These are phyloP conservation scores for Musa acuminata DNA, from an alignment of 176 grass and related monocot species.

Conservation along the genomic window DNA sequence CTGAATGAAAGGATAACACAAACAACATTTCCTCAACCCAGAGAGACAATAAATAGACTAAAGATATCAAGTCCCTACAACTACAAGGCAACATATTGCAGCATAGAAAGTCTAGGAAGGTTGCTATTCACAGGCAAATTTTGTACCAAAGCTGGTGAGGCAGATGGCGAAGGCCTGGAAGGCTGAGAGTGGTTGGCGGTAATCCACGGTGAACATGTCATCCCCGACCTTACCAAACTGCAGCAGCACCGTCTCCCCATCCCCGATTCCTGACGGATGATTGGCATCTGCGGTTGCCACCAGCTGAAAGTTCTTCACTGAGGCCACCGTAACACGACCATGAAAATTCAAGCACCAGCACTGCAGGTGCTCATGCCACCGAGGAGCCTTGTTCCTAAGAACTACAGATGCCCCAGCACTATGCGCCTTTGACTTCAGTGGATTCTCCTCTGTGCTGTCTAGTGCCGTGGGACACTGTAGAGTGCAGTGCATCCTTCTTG, in stretches of 20 bases:
- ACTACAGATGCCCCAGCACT: neutral
- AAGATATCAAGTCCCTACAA: neutral
- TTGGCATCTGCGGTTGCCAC: neutral
- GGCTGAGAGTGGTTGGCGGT: conserved; percentile 20
- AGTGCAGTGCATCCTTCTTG: conserved; percentile 88
- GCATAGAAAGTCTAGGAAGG: neutral
- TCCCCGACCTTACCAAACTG: conserved; percentile 19
- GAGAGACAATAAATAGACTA: neutral
- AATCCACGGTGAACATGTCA: conserved; percentile 17
- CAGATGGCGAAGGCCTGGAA: conserved; percentile 21
- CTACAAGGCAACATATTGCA: neutral
- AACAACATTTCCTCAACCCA: neutral
- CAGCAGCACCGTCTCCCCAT: conserved; percentile 15
- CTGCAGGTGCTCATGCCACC: conserved; percentile 20
- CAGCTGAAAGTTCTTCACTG: conserved; percentile 24
- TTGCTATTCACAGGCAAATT: conserved; percentile 20
- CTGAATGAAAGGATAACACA: neutral
- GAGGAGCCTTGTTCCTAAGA: conserved; percentile 15
- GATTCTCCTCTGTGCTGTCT: neutral
- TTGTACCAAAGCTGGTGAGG: conserved; percentile 26
- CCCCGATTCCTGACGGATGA: conserved; percentile 1
- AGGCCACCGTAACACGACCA: conserved; percentile 14
- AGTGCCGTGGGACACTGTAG: conserved; percentile 41
- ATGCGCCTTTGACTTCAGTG: neutral
- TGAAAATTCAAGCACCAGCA: conserved; percentile 26